Evolutionary conservation across 768 basidiomycete genomes (phyloP), one percentile per base, ranked within the genome.

Genomic region (Pleurotus ostreatus): DNA sequence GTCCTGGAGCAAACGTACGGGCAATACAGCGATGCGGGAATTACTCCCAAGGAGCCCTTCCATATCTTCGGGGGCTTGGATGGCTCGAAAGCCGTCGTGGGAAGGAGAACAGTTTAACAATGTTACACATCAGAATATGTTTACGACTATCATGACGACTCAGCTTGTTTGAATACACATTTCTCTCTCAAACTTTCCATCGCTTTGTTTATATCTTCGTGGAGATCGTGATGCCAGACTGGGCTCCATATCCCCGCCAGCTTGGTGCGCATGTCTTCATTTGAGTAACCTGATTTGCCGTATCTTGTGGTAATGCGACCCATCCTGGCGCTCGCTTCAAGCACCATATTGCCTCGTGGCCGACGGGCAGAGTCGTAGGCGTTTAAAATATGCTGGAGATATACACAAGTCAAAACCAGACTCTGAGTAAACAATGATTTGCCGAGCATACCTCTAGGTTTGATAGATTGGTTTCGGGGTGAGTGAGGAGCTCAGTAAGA

Each of bases 261-360:
- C 39, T 73, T 70, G 1, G 68, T 57, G 18, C 64, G 62, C 25
- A 78, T 70, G 4, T 70, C 66, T 49, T 69, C 63, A 6, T 62
- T 54, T 2, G 62, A 58, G 22, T 63, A 69, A 2, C 72, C 70
- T 40, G 68, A 66, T 30, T 66, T 62, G 1, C 72, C 76, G 56
- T 67, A 75, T 3, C 64, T 66, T 46, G 79, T 75, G 58, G 78
- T 83, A 9, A 78, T 69, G 5, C 71, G 68, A 0, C 82, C 82
- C 15, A 30, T 68, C 15, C 62, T 61, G 2, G 63, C 63, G 59
- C 80, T 84, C 46, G 65, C 65, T 43, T 70, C 63, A 38, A 77
- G 68, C 5, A 85, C 78, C 68, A 71, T 70, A 57, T 80, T 82
- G 1, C 79, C 79, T 6, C 80, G 78, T 1, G 78, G 75, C 6